phyloP scores from a whole-genome alignment of 352 stramenopile species.

The Phytopythium aichiense region DNA sequence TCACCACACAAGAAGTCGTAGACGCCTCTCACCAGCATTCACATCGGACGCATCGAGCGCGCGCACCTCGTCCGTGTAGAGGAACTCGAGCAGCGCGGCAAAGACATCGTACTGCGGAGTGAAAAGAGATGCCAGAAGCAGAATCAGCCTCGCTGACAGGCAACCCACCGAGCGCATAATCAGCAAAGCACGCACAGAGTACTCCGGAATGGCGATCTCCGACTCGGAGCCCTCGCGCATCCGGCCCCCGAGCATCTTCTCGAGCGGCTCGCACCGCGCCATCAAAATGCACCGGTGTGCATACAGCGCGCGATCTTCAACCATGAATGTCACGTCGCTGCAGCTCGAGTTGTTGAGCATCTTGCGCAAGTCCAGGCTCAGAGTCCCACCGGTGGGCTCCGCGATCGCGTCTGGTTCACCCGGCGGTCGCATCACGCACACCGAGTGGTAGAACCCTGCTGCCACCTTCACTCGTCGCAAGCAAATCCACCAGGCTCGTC shows the following conservation, averaged over 20 bases:
- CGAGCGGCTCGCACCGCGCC: conserved; percentile 85
- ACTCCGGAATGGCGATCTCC: conserved; percentile 72
- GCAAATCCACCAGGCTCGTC: not conserved
- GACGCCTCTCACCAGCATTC: conserved; percentile 29
- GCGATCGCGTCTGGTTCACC: conserved; percentile 9
- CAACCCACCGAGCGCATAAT: not conserved
- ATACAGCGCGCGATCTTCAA: conserved; percentile 63
- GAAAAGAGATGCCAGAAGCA: not conserved
- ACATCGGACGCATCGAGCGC: conserved; percentile 29
- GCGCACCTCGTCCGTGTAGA: conserved; percentile 85
- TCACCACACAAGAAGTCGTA: not conserved
- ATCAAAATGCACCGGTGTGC: conserved; percentile 87
- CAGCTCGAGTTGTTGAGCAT: conserved; percentile 83
- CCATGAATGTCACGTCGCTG: conserved; percentile 82
- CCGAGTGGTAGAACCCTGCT: conserved; percentile 91
- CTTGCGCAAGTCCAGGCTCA: conserved; percentile 68
- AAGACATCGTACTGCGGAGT: conserved; percentile 66
- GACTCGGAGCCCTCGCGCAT: conserved; percentile 75
- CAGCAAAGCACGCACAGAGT: conserved; percentile 38
- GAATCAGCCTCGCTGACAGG: not conserved
- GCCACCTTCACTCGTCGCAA: conserved; percentile 57
- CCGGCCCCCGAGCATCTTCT: conserved; percentile 87
- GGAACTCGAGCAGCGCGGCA: conserved; percentile 79
- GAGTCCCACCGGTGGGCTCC: conserved; percentile 21
- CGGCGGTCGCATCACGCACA: conserved; percentile 41